Conservation (phyloP, 805 yeast species). For the Isabelozyma gotoi region DNA sequence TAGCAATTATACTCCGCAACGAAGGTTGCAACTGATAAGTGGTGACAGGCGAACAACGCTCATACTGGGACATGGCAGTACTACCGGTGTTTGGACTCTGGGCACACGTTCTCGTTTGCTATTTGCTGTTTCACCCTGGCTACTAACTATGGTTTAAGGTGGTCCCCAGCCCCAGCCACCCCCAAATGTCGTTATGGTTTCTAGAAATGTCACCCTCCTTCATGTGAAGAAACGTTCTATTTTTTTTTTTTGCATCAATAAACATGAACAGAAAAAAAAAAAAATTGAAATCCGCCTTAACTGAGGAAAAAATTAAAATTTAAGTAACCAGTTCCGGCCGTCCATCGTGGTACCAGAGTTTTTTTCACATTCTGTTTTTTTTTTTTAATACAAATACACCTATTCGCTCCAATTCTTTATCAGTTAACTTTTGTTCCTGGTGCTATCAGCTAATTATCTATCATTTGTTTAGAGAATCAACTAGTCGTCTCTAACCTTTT, state of each 20-base stretch:
- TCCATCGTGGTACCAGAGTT: not conserved
- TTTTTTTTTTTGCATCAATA: not conserved
- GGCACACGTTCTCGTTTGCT: not conserved
- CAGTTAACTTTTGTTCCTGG: not conserved
- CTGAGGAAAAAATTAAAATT: too few relatives aligned
- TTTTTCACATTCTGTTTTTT: not conserved
- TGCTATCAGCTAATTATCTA: not conserved
- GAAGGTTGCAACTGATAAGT: not conserved
- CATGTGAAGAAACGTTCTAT: too few relatives aligned
- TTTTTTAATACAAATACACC: not conserved
- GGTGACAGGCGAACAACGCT: not conserved
- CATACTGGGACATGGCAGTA: not conserved
- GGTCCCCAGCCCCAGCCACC: too few relatives aligned
- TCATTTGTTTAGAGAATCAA: too few relatives aligned
- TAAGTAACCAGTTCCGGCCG: not conserved
- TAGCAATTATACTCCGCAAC: too few relatives aligned
- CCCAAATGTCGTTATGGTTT: too few relatives aligned
- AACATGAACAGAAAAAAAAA: not conserved
- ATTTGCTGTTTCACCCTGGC: too few relatives aligned
- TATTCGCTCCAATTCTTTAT: not conserved
- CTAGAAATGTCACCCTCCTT: too few relatives aligned
- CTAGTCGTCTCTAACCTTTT: too few relatives aligned
- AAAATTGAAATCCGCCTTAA: not conserved
- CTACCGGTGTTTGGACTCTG: not conserved
- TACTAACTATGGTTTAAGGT: too few relatives aligned